Percentiles rank a stretch among this genome's conserved stretches.
Evolutionary conservation across 768 basidiomycete species (phyloP).

Genomic region (Postia placenta): DNA sequence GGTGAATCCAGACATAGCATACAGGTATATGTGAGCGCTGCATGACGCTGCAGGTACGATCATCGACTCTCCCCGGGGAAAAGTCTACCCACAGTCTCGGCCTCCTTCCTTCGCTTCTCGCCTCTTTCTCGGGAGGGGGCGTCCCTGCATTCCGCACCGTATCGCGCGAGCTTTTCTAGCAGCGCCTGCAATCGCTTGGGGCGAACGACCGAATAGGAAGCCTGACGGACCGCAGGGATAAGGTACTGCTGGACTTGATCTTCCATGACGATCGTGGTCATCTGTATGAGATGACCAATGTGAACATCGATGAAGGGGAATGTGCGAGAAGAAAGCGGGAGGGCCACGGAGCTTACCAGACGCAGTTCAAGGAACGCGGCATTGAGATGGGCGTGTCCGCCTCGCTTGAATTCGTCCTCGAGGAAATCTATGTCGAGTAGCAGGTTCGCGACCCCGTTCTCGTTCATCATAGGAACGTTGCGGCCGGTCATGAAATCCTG

Average conservation of each 20-base stretch:
- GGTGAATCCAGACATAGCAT: not conserved
- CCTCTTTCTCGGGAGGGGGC: constrained; percentile 53
- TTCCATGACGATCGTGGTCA: constrained; percentile 63
- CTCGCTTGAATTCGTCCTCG: constrained; percentile 76
- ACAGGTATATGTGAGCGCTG: not conserved
- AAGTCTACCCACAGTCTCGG: constrained; percentile 68
- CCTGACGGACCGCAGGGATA: constrained; percentile 60
- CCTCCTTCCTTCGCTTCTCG: constrained; percentile 70
- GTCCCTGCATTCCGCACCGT: constrained; percentile 59
- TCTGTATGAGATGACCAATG: constrained; percentile 34
- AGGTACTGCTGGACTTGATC: constrained; percentile 79
- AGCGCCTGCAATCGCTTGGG: constrained; percentile 67
- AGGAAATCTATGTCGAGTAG: constrained; percentile 84
- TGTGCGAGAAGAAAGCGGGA: not conserved
- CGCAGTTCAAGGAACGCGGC: constrained; percentile 77
- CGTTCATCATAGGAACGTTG: constrained; percentile 75
- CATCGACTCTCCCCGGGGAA: constrained; percentile 55
- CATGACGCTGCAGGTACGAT: not conserved
- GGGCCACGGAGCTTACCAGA: constrained; percentile 41
- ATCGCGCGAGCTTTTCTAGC: constrained; percentile 73
- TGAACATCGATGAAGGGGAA: constrained; percentile 1
- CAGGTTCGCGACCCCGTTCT: constrained; percentile 83
- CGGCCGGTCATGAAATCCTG: constrained; percentile 77
- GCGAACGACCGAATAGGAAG: constrained; percentile 59
- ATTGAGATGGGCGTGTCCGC: constrained; percentile 64